These are phyloP conservation scores for Cytospora mali DNA, from an alignment of 2,329 filamentous ascomycete species.

Conservation along the genomic window DNA sequence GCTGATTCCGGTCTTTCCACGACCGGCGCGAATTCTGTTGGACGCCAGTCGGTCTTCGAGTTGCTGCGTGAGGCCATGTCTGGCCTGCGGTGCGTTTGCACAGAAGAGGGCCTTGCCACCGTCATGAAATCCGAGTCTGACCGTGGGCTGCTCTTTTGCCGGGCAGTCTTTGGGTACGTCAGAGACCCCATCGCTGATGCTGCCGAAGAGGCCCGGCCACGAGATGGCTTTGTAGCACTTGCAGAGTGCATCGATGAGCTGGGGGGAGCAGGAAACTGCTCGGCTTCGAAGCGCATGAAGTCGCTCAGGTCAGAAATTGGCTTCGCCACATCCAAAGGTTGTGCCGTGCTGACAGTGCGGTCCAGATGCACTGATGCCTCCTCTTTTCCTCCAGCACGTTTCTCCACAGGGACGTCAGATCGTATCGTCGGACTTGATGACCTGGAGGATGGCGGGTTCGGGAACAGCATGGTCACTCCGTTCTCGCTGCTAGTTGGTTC, in stretches of 20 bases:
- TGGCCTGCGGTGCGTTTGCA: background rate
- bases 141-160: slow-evolving; percentile 7
- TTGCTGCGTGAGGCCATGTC: background rate
- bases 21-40: slow-evolving; percentile 22
- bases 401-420: background rate
- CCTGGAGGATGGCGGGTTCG: slow-evolving; percentile 11
- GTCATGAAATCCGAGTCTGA: slow-evolving; percentile 15
- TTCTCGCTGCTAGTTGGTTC: slow-evolving; percentile 2
- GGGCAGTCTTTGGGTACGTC: background rate
- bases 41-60: background rate
- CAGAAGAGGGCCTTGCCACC: background rate
- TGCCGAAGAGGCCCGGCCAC: slow-evolving; percentile 21
- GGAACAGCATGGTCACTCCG: slow-evolving; percentile 12
- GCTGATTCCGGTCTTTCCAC: slow-evolving; percentile 40
- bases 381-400: slow-evolving; percentile 23
- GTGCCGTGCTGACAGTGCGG: slow-evolving; percentile 23
- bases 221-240: slow-evolving; percentile 22
- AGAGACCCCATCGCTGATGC: slow-evolving; percentile 6
- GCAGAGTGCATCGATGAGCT: slow-evolving; percentile 9
- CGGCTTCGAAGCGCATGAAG: slow-evolving; percentile 33
- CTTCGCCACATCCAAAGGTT: slow-evolving; percentile 30
- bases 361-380: slow-evolving; percentile 33
- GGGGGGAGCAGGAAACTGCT: slow-evolving; percentile 24
- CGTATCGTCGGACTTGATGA: background rate
- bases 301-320: slow-evolving; percentile 35